phyloP scores from a whole-genome alignment of 1,284 basidiomycete species.

The Ustilago hordei region DNA sequence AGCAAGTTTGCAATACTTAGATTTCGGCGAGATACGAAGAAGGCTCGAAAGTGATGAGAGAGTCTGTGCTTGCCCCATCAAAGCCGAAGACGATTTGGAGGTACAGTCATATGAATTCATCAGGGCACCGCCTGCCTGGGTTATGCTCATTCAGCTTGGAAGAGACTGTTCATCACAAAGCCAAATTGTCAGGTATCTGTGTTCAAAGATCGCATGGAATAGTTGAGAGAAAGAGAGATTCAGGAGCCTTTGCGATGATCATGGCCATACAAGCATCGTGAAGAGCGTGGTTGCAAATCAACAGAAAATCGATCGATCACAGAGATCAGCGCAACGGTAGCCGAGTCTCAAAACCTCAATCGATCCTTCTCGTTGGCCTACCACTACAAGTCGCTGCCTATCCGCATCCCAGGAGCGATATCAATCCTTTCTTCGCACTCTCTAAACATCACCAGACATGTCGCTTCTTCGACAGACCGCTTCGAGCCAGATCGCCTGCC shows the following conservation, averaged over 20 bases:
- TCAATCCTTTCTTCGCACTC: neutral
- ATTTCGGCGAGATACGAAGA: conserved; percentile 19
- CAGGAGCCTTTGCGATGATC: neutral
- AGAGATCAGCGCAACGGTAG: neutral
- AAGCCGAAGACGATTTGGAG: conserved; percentile 10
- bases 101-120: no score
- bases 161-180: neutral
- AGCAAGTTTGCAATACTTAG: conserved; percentile 4
- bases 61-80: conserved; percentile 10
- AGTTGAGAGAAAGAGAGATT: neutral
- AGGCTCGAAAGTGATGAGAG: neutral
- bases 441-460: conserved; percentile 14
- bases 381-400: neutral
- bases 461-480: conserved; percentile 46
- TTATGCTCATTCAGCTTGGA: neutral
- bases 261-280: neutral
- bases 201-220: neutral
- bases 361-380: neutral
- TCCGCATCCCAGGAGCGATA: neutral
- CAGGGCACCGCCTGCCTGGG: neutral
- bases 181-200: neutral
- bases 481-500: conserved; percentile 26
- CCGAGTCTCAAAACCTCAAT: neutral
- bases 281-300: conserved; percentile 7
- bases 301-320: neutral